Evolutionary conservation across 352 stramenopile genomes (phyloP).

Genomic region (Aphanomyces astaci): DNA sequence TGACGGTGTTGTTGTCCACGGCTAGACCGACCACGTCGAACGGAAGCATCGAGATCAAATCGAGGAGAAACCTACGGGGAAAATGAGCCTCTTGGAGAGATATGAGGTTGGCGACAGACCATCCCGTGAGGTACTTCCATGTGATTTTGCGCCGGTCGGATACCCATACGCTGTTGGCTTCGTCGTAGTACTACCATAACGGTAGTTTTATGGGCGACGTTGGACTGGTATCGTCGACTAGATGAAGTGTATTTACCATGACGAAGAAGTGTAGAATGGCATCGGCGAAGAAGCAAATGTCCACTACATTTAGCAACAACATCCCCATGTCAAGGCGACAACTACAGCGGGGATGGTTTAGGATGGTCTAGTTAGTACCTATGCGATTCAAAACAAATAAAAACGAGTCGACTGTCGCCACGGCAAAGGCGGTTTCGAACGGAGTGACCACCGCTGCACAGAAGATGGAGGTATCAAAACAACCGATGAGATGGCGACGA

Average conservation of each 20-base stretch:
- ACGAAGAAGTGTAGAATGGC: constrained; percentile 13
- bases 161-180: constrained; percentile 7
- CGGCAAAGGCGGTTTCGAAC: constrained; percentile 16
- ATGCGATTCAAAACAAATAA: constrained; percentile 13
- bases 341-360: not conserved
- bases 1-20: not conserved
- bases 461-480: not conserved
- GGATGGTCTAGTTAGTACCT: not conserved
- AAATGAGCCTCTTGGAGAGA: not conserved
- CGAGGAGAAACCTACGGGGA: constrained; percentile 16
- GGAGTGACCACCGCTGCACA: constrained; percentile 17
- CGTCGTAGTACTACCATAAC: constrained; percentile 11
- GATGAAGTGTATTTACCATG: not conserved
- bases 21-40: constrained; percentile 13
- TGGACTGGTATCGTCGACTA: no score
- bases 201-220: no score
- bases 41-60: constrained; percentile 13
- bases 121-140: constrained; percentile 7
- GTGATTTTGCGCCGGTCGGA: constrained; percentile 1
- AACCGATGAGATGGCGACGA: not conserved
- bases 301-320: not conserved
- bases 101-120: not conserved
- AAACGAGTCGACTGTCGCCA: not conserved
- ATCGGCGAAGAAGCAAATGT: constrained; percentile 17
- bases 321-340: not conserved